Base-by-base conservation (phyloP, 1,284 basidiomycete genomes). In the Hymenochaete sp. region DNA sequence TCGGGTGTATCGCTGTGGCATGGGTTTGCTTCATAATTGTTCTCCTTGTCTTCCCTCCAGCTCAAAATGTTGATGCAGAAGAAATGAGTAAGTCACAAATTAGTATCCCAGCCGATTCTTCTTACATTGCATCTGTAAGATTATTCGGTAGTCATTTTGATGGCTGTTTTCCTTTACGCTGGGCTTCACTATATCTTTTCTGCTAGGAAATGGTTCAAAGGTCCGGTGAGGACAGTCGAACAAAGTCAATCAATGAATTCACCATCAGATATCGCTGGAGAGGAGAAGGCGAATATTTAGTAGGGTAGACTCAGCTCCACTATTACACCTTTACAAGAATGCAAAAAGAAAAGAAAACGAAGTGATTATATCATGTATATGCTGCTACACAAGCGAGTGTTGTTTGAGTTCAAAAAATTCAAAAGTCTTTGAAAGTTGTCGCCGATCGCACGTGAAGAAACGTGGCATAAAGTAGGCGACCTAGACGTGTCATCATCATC, bases 201-300 rank as follows among this genome's bases (percentile, higher is more conserved):
- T 21, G 82, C 82, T 0, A 71, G 62, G 29, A 73, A 75, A 44
- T 85, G 82, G 82, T 85, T 85, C 64, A 68, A 62, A 26, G 82
- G 82, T 0, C 82, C 82, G 8, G 65, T 82, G 38, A 64, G 65
- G 52, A 83, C 70, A 38, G 57, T 79, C 9, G 66, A 72, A 28
- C 65, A 44, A n/a, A n/a, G n/a, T n/a, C n/a, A n/a, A n/a, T 26
- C 32, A 3, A 19, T 53, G 19, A 46, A 43, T 66, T 22, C 32
- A 8, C 21, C 35, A 25, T 35, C 33, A 8, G 22, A 44, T 10
- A 26, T 21, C 13, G n/a, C 43, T 25, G 14, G 26, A 24, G 24
- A 41, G 10, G 31, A 44, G 31, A 44, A 36, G 21, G 21, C 9
- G 31, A n/a, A n/a, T n/a, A n/a, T n/a, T n/a, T n/a, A n/a, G n/a